A percentile compares a stretch with the other conserved stretches of the same genome.
Conservation (phyloP, 768 basidiomycete species). For the Leccinum longicurvipes region DNA sequence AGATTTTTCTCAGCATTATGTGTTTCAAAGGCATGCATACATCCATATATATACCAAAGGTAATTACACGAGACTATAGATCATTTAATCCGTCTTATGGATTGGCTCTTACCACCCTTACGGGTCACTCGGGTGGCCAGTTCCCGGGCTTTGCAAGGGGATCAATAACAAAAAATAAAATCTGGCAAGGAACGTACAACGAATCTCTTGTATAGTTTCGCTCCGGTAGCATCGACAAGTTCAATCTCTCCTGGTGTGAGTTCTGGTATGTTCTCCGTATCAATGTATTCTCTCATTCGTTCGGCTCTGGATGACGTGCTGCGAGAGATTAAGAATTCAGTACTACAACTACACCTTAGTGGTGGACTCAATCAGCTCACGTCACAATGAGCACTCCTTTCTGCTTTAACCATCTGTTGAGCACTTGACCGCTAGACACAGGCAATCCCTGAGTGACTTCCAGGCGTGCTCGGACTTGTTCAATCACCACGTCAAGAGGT, state of each 20-base stretch:
- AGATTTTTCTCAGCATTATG: too few relatives aligned
- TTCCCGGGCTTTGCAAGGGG: too few relatives aligned
- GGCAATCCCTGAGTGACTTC: conserved; percentile 21
- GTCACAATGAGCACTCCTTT: conserved; percentile 32
- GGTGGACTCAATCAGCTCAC: conserved; percentile 16
- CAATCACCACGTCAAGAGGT: conserved; percentile 38
- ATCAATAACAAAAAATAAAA: background rate
- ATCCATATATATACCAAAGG: too few relatives aligned
- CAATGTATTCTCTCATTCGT: conserved; percentile 33
- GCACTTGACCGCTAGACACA: conserved; percentile 30
- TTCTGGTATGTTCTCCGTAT: conserved; percentile 26
- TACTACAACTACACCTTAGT: background rate
- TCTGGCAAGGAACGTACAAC: conserved; percentile 21
- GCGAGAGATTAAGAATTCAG: background rate
- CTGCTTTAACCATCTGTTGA: conserved; percentile 30
- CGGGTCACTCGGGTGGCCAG: conserved; percentile 18
- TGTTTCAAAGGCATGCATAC: too few relatives aligned
- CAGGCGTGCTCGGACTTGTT: conserved; percentile 30
- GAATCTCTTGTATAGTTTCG: conserved; percentile 20
- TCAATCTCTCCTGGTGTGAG: conserved; percentile 25
- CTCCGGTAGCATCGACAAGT: conserved; percentile 26
- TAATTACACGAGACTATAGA: too few relatives aligned
- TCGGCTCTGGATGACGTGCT: conserved; percentile 35
- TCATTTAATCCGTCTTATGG: too few relatives aligned
- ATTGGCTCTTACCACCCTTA: too few relatives aligned